These are phyloP conservation scores for Garcileccinum viscosum DNA, from an alignment of 1,284 basidiomycete genomes.

Conservation along the genomic window DNA sequence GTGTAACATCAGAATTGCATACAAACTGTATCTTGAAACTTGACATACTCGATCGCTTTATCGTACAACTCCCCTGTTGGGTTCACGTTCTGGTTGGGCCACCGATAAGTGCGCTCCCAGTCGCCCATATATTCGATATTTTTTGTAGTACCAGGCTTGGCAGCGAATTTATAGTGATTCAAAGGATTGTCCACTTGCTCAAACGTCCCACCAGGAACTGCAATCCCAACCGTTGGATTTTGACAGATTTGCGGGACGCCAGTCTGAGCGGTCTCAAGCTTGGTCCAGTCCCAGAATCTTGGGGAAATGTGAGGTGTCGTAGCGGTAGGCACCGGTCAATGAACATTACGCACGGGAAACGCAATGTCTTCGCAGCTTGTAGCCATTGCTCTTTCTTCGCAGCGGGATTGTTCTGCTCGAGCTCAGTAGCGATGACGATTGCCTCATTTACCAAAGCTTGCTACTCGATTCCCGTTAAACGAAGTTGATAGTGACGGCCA, in stretches of 20 bases:
- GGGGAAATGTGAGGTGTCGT: background rate
- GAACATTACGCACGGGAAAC: slow-evolving; percentile 19
- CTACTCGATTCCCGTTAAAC: slow-evolving; percentile 1
- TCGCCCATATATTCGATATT: slow-evolving; percentile 16
- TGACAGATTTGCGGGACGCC: slow-evolving; percentile 21
- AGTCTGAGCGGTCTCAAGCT: background rate
- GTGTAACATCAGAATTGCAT: background rate
- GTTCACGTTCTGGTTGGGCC: slow-evolving; percentile 5
- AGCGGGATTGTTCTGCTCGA: slow-evolving; percentile 7
- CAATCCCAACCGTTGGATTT: background rate
- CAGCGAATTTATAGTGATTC: slow-evolving; percentile 22
- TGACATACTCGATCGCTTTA: slow-evolving; percentile 11
- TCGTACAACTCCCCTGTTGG: slow-evolving; percentile 19
- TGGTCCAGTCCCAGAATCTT: slow-evolving; percentile 30
- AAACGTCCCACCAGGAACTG: background rate
- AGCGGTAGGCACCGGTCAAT: background rate
- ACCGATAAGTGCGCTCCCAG: slow-evolving; percentile 26
- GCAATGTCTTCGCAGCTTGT: slow-evolving; percentile 16
- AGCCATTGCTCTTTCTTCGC: slow-evolving; percentile 18
- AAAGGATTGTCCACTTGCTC: slow-evolving; percentile 16
- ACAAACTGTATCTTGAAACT: background rate
- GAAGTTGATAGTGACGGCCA: no score
- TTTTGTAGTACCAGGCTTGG: slow-evolving; percentile 3
- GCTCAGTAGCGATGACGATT: slow-evolving; percentile 12
- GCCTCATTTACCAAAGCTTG: slow-evolving; percentile 25